Evolutionary conservation across 1,139 yeast genomes (phyloP).

Genomic region (Taphrina betulina): DNA sequence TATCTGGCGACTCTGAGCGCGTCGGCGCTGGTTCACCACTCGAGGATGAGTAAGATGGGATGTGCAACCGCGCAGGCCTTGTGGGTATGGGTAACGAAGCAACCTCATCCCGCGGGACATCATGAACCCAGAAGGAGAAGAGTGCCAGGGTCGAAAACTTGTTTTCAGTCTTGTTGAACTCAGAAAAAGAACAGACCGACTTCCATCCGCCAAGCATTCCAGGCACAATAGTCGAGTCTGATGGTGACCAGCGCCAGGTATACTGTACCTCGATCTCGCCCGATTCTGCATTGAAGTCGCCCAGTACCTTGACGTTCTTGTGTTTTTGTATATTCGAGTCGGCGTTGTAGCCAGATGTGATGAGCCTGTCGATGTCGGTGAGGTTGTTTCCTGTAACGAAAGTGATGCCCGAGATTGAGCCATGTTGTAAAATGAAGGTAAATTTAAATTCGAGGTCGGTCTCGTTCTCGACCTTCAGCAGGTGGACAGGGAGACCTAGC

Average conservation of each 20-base stretch:
- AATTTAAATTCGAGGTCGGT: constrained; percentile 23
- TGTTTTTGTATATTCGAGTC: constrained; percentile 45
- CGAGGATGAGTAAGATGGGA: constrained; percentile 23
- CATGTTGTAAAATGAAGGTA: constrained; percentile 27
- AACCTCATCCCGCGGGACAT: constrained; percentile 32
- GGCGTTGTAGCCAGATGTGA: constrained; percentile 46
- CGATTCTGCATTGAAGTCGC: constrained; percentile 8
- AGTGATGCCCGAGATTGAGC: constrained; percentile 41
- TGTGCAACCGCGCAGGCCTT: constrained; percentile 32
- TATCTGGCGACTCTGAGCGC: constrained; percentile 26
- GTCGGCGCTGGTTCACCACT: constrained; percentile 6
- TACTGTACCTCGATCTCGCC: constrained; percentile 27
- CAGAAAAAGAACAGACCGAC: constrained; percentile 44
- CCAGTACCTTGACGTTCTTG: constrained; percentile 35
- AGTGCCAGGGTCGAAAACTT: constrained; percentile 43
- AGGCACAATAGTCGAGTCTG: constrained; percentile 19
- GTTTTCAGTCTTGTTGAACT: constrained; percentile 47
- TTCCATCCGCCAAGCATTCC: constrained; percentile 34
- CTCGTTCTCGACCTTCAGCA: constrained; percentile 22
- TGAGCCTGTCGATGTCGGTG: constrained; percentile 43
- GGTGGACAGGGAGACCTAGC: constrained; percentile 12
- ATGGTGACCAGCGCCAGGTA: constrained; percentile 25
- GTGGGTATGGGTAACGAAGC: constrained; percentile 31
- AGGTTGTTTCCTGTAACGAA: constrained; percentile 43
- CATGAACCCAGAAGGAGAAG: constrained; percentile 44